phyloP scores from a whole-genome alignment of 2,329 filamentous ascomycete species.

The Chrysosporium keratinophilum region DNA sequence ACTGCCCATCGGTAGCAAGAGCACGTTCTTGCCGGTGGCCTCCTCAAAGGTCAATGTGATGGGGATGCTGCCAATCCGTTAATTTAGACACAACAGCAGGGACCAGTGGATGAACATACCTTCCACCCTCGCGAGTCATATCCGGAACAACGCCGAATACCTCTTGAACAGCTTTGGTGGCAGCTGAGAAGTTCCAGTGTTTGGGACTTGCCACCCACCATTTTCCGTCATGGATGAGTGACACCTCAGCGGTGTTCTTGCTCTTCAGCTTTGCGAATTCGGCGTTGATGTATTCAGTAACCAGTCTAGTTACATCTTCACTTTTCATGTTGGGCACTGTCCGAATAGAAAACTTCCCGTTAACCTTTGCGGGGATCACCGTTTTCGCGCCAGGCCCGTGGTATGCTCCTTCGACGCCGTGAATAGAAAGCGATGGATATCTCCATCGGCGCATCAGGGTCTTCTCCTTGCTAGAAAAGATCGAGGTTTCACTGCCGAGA shows the following conservation, averaged over 20 bases:
- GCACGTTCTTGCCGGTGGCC: constrained; percentile 93
- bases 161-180: constrained; percentile 87
- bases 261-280: constrained; percentile 77
- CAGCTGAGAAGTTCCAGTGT: constrained; percentile 97
- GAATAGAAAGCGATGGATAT: constrained; percentile 83
- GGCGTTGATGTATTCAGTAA: constrained; percentile 72
- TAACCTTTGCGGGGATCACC: constrained; percentile 95
- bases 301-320: constrained; percentile 72
- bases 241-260: constrained; percentile 82
- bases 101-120: constrained; percentile 40
- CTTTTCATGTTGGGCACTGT: constrained; percentile 97
- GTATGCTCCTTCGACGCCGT: constrained; percentile 92
- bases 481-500: constrained; percentile 76
- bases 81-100: constrained; percentile 12
- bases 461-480: constrained; percentile 76
- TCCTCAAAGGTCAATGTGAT: constrained; percentile 96
- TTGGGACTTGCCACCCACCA: constrained; percentile 98
- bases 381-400: constrained; percentile 91
- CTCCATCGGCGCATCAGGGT: constrained; percentile 96
- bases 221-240: constrained; percentile 80
- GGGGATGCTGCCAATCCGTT: constrained; percentile 60
- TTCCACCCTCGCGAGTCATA: constrained; percentile 90
- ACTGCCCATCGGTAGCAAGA: constrained; percentile 92
- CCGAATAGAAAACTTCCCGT: constrained; percentile 95
- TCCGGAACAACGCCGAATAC: constrained; percentile 92